phyloP scores from a whole-genome alignment of 2,329 filamentous ascomycete genomes.

The Trichoderma oligosporum region DNA sequence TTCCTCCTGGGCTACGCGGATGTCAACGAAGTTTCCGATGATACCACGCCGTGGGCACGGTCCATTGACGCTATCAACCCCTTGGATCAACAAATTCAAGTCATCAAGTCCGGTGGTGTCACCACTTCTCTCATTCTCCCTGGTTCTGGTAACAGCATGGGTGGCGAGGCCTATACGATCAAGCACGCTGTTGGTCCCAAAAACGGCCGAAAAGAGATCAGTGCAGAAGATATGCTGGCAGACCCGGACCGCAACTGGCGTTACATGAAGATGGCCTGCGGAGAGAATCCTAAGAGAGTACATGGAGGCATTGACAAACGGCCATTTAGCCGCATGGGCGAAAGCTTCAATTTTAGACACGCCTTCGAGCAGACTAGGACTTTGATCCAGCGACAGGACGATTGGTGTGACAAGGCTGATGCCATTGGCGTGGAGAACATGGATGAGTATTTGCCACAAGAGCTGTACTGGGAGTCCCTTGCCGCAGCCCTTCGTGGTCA shows the following conservation, averaged over 20 bases:
- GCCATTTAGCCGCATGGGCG: slow-evolving; percentile 60
- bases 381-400: slow-evolving; percentile 58
- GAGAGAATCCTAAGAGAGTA: slow-evolving; percentile 63
- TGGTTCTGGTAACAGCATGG: slow-evolving; percentile 69
- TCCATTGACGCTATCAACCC: slow-evolving; percentile 63
- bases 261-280: slow-evolving; percentile 75
- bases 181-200: slow-evolving; percentile 61
- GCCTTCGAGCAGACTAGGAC: slow-evolving; percentile 61
- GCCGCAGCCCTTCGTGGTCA: slow-evolving; percentile 62
- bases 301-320: slow-evolving; percentile 54
- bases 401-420: slow-evolving; percentile 61
- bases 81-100: slow-evolving; percentile 60
- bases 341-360: slow-evolving; percentile 66
- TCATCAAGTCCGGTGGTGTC: slow-evolving; percentile 70
- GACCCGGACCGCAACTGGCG: slow-evolving; percentile 63
- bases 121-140: slow-evolving; percentile 65
- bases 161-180: slow-evolving; percentile 65
- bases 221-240: slow-evolving; percentile 60
- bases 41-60: slow-evolving; percentile 65
- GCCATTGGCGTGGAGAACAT: slow-evolving; percentile 47
- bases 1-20: slow-evolving; percentile 52
- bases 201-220: slow-evolving; percentile 60
- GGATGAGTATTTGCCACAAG: slow-evolving; percentile 56
- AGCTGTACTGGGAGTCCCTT: slow-evolving; percentile 61
- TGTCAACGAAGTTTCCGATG: slow-evolving; percentile 59